Percentiles rank a stretch among this genome's conserved stretches.
Evolutionary conservation across 83 land plant genomes (phyloP).

Genomic region (Diphasiastrum complanatum): DNA sequence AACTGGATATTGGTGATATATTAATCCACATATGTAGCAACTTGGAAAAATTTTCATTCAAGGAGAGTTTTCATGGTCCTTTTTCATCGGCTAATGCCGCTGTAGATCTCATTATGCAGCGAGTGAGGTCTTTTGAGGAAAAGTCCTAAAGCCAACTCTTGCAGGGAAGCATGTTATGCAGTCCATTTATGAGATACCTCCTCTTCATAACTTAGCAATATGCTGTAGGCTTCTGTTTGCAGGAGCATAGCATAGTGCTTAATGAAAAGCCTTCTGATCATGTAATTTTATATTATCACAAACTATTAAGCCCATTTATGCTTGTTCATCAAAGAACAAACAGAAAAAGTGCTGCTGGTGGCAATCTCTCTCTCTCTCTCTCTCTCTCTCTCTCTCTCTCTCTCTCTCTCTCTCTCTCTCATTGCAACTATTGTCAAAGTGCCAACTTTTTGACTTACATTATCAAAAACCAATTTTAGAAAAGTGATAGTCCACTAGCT

Average conservation of each 20-base stretch:
- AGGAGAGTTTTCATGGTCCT: slow-evolving; percentile 94
- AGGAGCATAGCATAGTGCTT: too few relatives aligned
- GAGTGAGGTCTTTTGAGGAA: slow-evolving; percentile 32
- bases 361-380: background rate
- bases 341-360: background rate
- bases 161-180: background rate
- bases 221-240: too few relatives aligned
- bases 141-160: background rate
- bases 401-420: slow-evolving; percentile 13
- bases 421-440: background rate
- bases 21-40: slow-evolving; percentile 76
- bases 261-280: too few relatives aligned
- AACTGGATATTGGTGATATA: slow-evolving; percentile 72
- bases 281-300: too few relatives aligned
- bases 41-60: slow-evolving; percentile 75
- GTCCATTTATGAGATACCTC: background rate
- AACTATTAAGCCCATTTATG: background rate
- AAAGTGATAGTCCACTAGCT: too few relatives aligned
- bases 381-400: slow-evolving; percentile 6
- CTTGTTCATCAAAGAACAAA: background rate
- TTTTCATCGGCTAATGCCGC: slow-evolving; percentile 97
- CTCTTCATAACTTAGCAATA: too few relatives aligned
- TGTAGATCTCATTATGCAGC: slow-evolving; percentile 50
- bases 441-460: background rate
- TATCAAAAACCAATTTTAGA: too few relatives aligned